Conservation (phyloP, 2,329 filamentous ascomycete genomes). For the Beauveria pseudobassiana region DNA sequence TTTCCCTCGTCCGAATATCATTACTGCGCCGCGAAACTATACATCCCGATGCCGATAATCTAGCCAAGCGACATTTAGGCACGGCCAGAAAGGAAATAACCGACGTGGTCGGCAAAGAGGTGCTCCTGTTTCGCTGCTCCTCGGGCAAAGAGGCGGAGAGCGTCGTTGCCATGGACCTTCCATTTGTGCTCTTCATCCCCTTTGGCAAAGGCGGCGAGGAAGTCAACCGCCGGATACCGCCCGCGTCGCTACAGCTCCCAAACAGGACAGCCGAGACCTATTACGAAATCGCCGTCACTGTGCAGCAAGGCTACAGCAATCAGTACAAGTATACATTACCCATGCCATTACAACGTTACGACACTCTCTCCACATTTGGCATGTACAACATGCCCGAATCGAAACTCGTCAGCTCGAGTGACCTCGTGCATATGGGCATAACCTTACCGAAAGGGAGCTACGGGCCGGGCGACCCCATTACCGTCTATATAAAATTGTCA, state of each 20-base stretch:
- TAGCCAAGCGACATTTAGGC: constrained; percentile 85
- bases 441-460: constrained; percentile 95
- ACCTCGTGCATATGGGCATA: constrained; percentile 84
- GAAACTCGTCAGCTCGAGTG: constrained; percentile 78
- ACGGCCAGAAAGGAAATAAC: constrained; percentile 84
- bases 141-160: constrained; percentile 79
- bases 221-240: constrained; percentile 80
- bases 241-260: constrained; percentile 82
- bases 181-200: constrained; percentile 95
- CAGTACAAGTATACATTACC: constrained; percentile 90
- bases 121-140: constrained; percentile 81
- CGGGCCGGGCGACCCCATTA: constrained; percentile 88
- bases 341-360: constrained; percentile 85
- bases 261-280: constrained; percentile 94
- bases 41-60: constrained; percentile 88
- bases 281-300: constrained; percentile 92
- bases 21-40: constrained; percentile 92
- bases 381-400: constrained; percentile 98
- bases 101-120: constrained; percentile 92
- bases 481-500: constrained; percentile 88
- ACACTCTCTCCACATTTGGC: constrained; percentile 94
- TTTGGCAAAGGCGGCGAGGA: constrained; percentile 89
- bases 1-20: constrained; percentile 91
- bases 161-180: constrained; percentile 91
- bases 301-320: constrained; percentile 80